These are phyloP conservation scores for Mytilinidion resinicola DNA, from an alignment of 495 filamentous ascomycete genomes.

Conservation along the genomic window DNA sequence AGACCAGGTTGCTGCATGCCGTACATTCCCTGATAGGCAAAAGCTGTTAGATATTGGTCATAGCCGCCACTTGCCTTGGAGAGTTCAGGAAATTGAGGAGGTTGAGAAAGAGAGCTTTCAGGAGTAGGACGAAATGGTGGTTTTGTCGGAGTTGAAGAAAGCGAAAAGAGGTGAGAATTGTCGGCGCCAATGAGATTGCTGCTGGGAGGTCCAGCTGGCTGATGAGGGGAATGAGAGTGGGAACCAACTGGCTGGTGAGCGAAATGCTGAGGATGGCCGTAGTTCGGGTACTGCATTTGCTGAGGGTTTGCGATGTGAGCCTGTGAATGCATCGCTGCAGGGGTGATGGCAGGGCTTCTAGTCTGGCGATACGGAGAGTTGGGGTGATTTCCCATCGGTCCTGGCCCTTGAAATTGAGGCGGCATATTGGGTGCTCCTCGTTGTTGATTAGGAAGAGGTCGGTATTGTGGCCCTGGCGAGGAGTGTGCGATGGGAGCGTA, in stretches of 20 bases:
- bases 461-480: slow-evolving; percentile 57
- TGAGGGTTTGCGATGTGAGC: slow-evolving; percentile 19
- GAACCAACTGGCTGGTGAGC: slow-evolving; percentile 62
- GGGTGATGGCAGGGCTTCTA: slow-evolving; percentile 68
- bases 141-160: not conserved
- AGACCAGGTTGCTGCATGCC: slow-evolving; percentile 30
- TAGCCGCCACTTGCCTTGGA: slow-evolving; percentile 64
- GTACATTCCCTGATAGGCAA: slow-evolving; percentile 48
- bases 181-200: slow-evolving; percentile 4
- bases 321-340: slow-evolving; percentile 49
- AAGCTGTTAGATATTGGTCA: slow-evolving; percentile 65
- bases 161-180: not conserved
- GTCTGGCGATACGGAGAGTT: slow-evolving; percentile 59
- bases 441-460: slow-evolving; percentile 52
- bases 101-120: slow-evolving; percentile 33
- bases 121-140: slow-evolving; percentile 22
- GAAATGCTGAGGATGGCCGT: slow-evolving; percentile 54
- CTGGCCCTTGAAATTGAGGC: slow-evolving; percentile 57
- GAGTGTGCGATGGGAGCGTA: slow-evolving; percentile 55
- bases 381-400: slow-evolving; percentile 51
- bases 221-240: slow-evolving; percentile 41
- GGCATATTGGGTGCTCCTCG: slow-evolving; percentile 58
- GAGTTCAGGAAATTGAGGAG: slow-evolving; percentile 47
- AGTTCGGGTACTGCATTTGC: slow-evolving; percentile 41
- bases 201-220: not conserved